These are phyloP conservation scores for Mrakia gelida DNA, from an alignment of 768 basidiomycete species.

Conservation along the genomic window DNA sequence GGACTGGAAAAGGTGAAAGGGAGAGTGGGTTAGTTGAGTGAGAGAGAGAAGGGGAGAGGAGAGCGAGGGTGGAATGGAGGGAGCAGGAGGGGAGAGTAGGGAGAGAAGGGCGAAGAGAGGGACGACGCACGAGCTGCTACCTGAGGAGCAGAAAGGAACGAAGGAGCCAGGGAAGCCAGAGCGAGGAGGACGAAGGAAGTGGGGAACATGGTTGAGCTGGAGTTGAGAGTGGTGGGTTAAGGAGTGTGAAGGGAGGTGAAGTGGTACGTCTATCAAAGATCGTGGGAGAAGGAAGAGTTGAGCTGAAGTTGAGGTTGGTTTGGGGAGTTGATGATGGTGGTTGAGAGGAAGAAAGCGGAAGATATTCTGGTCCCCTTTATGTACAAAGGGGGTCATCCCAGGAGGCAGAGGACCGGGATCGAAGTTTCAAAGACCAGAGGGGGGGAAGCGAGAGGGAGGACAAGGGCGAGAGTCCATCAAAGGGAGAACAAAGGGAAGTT, in stretches of 20 bases:
- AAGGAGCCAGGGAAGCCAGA: not conserved
- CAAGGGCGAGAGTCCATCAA: not conserved
- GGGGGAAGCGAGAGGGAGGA: not conserved
- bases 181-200: not conserved
- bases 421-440: too few species aligned
- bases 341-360: not conserved
- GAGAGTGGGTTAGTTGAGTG: not conserved
- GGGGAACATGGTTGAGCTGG: not conserved
- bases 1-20: not conserved
- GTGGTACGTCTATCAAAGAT: too few species aligned
- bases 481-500: not conserved
- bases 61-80: too few species aligned
- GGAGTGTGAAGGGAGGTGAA: too few species aligned
- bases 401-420: not conserved
- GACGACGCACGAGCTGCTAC: constrained; percentile 8
- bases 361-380: not conserved
- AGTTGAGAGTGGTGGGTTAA: too few species aligned
- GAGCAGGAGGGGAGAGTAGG: too few species aligned
- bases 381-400: not conserved
- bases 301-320: not conserved
- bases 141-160: not conserved
- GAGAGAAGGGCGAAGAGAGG: too few species aligned
- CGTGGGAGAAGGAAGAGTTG: not conserved
- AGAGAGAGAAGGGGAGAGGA: not conserved
- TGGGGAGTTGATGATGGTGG: not conserved